Conservation (phyloP, 768 basidiomycete genomes). For the Mycena vitilis region DNA sequence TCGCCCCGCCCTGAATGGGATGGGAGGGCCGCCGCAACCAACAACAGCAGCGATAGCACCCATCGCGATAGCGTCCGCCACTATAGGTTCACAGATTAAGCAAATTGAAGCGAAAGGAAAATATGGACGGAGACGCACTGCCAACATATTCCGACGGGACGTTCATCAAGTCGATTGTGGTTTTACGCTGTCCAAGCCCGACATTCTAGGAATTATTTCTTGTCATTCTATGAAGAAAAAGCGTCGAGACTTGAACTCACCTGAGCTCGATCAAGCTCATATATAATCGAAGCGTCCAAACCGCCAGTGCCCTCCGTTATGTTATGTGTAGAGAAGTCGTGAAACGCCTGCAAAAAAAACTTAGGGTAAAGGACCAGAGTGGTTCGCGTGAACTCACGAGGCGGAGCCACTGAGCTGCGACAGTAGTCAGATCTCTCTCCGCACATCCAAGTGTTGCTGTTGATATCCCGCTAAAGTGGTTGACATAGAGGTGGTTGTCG, state of each 20-base stretch:
- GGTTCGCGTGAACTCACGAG: too few relatives aligned
- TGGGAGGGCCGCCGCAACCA: slow-evolving; percentile 22
- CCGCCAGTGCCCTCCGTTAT: slow-evolving; percentile 37
- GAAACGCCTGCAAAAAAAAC: neutral
- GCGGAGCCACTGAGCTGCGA: too few relatives aligned
- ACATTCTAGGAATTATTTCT: slow-evolving; percentile 10
- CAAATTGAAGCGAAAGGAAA: neutral
- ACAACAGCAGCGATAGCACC: slow-evolving; percentile 9
- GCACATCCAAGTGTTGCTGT: too few relatives aligned
- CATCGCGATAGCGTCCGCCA: neutral
- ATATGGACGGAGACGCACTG: neutral
- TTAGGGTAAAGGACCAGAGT: too few relatives aligned
- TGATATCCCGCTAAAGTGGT: too few relatives aligned
- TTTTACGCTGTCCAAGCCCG: neutral
- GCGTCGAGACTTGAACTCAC: slow-evolving; percentile 9
- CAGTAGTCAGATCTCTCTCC: too few relatives aligned
- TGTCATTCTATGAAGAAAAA: slow-evolving; percentile 10
- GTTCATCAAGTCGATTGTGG: neutral
- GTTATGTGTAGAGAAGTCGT: slow-evolving; percentile 43
- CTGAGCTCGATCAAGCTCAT: slow-evolving; percentile 35
- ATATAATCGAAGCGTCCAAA: slow-evolving; percentile 37
- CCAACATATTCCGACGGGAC: slow-evolving; percentile 1
- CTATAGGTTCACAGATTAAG: neutral
- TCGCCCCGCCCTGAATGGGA: slow-evolving; percentile 26
- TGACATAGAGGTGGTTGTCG: too few relatives aligned